A percentile compares a stretch with the other conserved stretches of the same genome.
Conservation (phyloP, 176 grass and related monocot genomes). For the Alopecurus myosuroides region DNA sequence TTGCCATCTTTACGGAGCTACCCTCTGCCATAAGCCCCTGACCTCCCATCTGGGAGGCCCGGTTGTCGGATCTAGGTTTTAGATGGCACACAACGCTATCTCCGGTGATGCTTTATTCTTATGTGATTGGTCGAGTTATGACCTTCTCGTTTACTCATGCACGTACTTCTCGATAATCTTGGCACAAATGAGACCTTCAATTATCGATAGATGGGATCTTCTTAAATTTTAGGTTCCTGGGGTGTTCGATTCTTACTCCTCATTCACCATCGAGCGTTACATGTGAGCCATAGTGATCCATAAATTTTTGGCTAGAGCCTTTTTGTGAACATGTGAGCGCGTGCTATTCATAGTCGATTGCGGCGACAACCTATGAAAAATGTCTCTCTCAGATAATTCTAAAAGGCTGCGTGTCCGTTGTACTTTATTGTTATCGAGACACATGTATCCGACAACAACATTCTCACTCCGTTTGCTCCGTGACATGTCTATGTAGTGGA, state of each 20-base stretch:
- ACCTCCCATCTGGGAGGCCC: not conserved
- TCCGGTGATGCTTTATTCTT: not conserved
- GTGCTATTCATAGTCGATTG: too few relatives aligned
- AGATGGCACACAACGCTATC: not conserved
- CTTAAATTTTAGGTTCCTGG: too few relatives aligned
- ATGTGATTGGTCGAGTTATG: not conserved
- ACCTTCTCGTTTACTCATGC: too few relatives aligned
- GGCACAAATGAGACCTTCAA: not conserved
- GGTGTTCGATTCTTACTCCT: not conserved
- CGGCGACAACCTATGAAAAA: too few relatives aligned
- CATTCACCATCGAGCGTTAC: not conserved
- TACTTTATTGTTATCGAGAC: too few relatives aligned
- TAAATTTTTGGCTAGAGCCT: not conserved
- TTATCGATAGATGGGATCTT: not conserved
- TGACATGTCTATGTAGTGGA: too few relatives aligned
- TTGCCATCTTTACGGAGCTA: not conserved
- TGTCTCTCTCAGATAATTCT: too few relatives aligned
- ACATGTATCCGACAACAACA: too few relatives aligned
- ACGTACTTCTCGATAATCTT: not conserved
- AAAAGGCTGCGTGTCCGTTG: too few relatives aligned
- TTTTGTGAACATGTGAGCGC: not conserved
- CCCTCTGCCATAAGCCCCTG: not conserved
- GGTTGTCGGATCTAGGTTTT: not conserved
- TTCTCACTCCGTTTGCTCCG: not conserved
- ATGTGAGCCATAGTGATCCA: not conserved